Evolutionary conservation across 2,329 filamentous ascomycete genomes (phyloP), one percentile per base, ranked within the genome.

Genomic region (Ceratocystis huliohia): DNA sequence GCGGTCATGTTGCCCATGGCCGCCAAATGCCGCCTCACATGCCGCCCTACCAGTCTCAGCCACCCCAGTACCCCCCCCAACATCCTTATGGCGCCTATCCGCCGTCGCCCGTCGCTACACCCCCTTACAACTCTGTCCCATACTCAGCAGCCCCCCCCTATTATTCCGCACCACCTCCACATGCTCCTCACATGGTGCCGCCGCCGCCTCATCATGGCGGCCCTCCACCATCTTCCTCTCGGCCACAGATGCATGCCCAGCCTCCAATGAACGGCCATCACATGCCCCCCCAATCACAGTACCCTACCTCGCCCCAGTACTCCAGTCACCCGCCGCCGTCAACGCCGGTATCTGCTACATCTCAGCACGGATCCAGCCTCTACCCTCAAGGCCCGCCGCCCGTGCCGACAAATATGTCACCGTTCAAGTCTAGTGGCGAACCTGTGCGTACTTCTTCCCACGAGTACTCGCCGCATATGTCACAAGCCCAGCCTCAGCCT

Each of bases 91-190:
- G 70, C 37, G 69, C 64, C 5, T 70, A 70, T 25, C 74, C 53
- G 61, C 81, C 78, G n/a, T 84, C 81, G 25, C 82, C 81, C 5
- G 77, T 79, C 5, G 78, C 79, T 5, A 84, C 81, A 25, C 81
- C 82, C 61, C 81, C 81, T 0, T 84, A 79, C 69, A 66, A 62
- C 53, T 56, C 53, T 22, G 41, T 64, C 33, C 80, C 82, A 69
- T 79, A 80, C 70, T 73, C 74, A 5, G 71, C 73, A 1, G 74
- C 74, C 28, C 72, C 75, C 3, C 73, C 75, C 53, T 70, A 71
- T 10, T 68, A 68, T 69, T 66, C 50, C 22, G 48, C 70, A 69
- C 17, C 70, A 69, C 17, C 72, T 70, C 30, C 67, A 66, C n/a
- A 70, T 71, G 53, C 53, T 8, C 28, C 53, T 5, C 69, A 69